Conservation (phyloP, 139 green algal genomes). For the Chlorella sorokiniana region DNA sequence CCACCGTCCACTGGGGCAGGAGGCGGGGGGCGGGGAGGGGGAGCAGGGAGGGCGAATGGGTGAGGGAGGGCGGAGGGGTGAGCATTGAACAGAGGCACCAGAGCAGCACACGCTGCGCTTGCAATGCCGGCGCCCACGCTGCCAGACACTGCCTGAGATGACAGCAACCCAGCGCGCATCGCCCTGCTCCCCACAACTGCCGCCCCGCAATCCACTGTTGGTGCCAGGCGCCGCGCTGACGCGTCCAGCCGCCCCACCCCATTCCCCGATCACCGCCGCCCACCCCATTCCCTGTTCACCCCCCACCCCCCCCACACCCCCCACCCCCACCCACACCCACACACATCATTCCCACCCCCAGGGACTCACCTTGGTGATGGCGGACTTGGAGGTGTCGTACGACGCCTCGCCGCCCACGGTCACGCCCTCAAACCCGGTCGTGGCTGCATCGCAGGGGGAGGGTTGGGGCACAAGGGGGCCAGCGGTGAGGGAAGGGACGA, state of each 20-base stretch:
- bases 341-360: background rate
- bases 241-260: background rate
- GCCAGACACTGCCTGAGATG: no score
- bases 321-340: background rate
- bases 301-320: background rate
- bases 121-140: no score
- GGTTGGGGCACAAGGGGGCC: background rate
- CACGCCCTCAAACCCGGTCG: constrained; percentile 36
- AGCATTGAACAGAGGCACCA: no score
- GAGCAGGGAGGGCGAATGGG: background rate
- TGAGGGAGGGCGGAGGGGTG: background rate
- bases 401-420: constrained; percentile 45
- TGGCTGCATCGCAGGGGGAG: constrained; percentile 3
- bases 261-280: background rate
- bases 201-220: no score
- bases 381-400: constrained; percentile 54
- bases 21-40: background rate
- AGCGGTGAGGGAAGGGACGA: background rate
- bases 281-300: no score
- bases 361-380: constrained; percentile 41
- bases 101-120: no score
- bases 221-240: no score
- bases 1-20: constrained; percentile 28
- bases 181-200: no score
- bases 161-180: no score